Conservation (phyloP, 1,284 basidiomycete genomes). For the Moniliella sp. region DNA sequence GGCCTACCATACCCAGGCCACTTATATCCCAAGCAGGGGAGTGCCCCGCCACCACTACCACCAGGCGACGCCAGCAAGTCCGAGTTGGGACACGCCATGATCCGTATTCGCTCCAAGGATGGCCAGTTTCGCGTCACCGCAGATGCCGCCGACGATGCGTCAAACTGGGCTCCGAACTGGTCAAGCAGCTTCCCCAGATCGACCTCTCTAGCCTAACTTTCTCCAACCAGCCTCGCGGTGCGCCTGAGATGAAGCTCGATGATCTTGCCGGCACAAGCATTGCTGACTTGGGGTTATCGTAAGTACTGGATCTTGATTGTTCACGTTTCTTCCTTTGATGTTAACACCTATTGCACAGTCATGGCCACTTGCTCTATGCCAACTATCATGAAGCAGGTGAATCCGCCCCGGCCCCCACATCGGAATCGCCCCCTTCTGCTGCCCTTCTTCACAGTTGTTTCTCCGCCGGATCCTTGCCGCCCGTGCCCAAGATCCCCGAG, state of each 20-base stretch:
- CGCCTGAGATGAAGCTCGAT: constrained; percentile 50
- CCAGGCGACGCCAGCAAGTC: too few relatives aligned
- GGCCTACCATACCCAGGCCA: too few relatives aligned
- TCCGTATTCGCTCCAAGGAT: constrained; percentile 72
- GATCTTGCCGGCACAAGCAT: constrained; percentile 51
- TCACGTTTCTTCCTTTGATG: not conserved
- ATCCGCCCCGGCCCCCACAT: too few relatives aligned
- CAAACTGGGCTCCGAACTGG: constrained; percentile 40
- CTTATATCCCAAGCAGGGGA: too few relatives aligned
- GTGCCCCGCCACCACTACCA: too few relatives aligned
- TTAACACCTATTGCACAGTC: constrained; percentile 39
- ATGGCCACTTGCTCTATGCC: constrained; percentile 78
- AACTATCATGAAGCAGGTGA: constrained; percentile 43
- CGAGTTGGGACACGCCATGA: too few relatives aligned
- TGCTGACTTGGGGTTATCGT: constrained; percentile 64
- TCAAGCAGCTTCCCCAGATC: constrained; percentile 1
- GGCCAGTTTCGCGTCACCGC: constrained; percentile 78
- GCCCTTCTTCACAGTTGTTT: constrained; percentile 18
- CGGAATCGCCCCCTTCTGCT: too few relatives aligned
- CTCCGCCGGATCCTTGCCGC: constrained; percentile 9
- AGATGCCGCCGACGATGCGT: constrained; percentile 48
- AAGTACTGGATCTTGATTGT: constrained; percentile 26
- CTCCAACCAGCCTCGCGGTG: constrained; percentile 72
- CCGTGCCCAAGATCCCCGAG: constrained; percentile 48
- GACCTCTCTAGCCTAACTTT: constrained; percentile 56